Evolutionary conservation across 2,329 filamentous ascomycete genomes (phyloP), one percentile per base, ranked within the genome.

Genomic region (Coniochaeta sp.): DNA sequence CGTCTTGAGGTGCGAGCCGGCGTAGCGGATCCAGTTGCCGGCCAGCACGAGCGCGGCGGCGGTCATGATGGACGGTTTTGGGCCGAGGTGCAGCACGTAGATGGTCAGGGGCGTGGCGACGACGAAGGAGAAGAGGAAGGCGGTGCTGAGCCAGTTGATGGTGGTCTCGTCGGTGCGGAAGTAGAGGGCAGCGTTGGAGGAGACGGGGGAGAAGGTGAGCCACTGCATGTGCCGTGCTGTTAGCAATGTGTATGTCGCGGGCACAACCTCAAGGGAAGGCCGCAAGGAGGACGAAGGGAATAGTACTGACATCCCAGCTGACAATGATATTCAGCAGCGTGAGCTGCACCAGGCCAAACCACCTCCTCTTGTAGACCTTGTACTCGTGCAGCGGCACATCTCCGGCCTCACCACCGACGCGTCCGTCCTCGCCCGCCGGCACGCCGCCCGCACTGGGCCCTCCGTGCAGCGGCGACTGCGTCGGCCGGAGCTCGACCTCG

Each of bases 101-200:
- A 98, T 89, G 52, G 86, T 84, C 47, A 87, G 68, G 59, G 95
- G 93, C 55, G 86, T 86, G 47, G 87, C 79, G 65, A 83, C 79
- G 52, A 89, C 85, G 69, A 96, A 98, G 58, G 92, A 80, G 71
- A 98, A 93, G 56, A 96, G 80, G 71, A 96, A 96, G 42, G 82
- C 88, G 0, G 89, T 98, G 69, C 89, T 92, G 63, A 96, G 81
- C 95, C 95, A 98, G 75, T 98, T 98, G 75, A 98, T 89, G 34
- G 84, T 83, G 17, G 84, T 87, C 69, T 93, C 87, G 36, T 81
- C 82, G 14, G 93, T 90, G 58, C 77, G 66, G 71, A 96, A 98
- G 77, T 92, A 96, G 26, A 79, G 67, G 0, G 92, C 86, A 1
- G 91, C 83, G 24, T 88, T 85, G 36, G 83, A 83, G 1, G 91